Percentiles rank a stretch among this genome's conserved stretches.
Conservation (phyloP, 73 alveolate genomes). For the Urostyla sp. region DNA sequence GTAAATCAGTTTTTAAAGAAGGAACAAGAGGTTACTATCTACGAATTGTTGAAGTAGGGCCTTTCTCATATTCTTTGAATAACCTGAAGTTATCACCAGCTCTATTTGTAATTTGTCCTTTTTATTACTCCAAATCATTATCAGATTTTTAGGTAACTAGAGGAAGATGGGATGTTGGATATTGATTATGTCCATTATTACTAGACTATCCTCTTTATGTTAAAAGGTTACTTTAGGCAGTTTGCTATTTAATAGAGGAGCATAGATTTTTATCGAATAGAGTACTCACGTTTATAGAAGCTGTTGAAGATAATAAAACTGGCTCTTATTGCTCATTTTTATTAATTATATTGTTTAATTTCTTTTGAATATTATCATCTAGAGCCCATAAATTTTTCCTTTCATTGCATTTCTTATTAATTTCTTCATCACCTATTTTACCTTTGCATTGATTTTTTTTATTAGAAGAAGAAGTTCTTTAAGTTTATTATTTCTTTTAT, state of each 20-base stretch:
- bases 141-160: conserved; percentile 4
- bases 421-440: neutral
- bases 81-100: too few species aligned
- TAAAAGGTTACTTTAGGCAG: neutral
- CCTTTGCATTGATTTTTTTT: neutral
- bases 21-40: conserved; percentile 22
- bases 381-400: conserved; percentile 35
- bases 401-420: neutral
- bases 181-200: neutral
- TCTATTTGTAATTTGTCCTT: too few species aligned
- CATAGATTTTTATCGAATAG: conserved; percentile 12
- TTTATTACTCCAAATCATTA: too few species aligned
- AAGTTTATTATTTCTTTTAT: conserved; percentile 14
- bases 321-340: conserved; percentile 17
- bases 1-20: conserved; percentile 29
- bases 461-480: conserved; percentile 1
- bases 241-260: conserved; percentile 1
- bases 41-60: neutral
- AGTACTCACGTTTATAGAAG: neutral
- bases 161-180: too few species aligned
- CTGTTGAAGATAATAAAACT: neutral
- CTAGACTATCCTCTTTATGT: conserved; percentile 35
- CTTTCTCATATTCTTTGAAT: conserved; percentile 21
- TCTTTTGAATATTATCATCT: conserved; percentile 25
- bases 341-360: conserved; percentile 33